Evolutionary conservation across 257 asterid genomes (phyloP), one percentile per base, ranked within the genome.

Genomic region (Fraxinus americana): DNA sequence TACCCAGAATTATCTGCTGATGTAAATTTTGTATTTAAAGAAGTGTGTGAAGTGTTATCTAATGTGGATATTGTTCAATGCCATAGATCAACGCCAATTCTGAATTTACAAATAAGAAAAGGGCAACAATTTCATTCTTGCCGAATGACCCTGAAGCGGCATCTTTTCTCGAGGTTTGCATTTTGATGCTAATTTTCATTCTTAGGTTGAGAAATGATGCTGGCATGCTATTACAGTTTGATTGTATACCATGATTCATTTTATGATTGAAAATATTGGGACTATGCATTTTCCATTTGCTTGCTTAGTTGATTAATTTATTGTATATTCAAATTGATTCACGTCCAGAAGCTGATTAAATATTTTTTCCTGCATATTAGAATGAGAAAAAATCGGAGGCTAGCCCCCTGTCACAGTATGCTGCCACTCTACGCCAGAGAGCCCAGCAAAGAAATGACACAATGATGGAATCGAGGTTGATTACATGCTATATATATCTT

Each of bases 111-210:
- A 96, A 93, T 78, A 88, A 89, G 88, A 96, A 85, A 87, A 91
- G 97, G 50, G 79, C 84, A 54, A 70, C 91, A 52, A 72, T 89
- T 80, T 69, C 97, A 34, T 85, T 91, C 86, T 86, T 88, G 81
- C 98, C 98, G 17, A 93, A 90, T 86, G 96, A 89, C 82, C 87
- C 85, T 14, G 90, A 84, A 41, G 97, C 92, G 50, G 86, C 84
- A 73, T 82, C 91, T 84, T 93, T 93, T 81, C 97, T 96, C 35
- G 94, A 95, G 99, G 99, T 95, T 73, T 84, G 84, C 67, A 80
- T 48, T 54, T 84, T 54, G 50, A 9, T 78, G 30, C 65, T 39
- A 17, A 43, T 41, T 73, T 36, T 41, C 71, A 5, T 77, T 72
- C 16, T 38, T 25, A 61, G 13, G 12, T 27, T 25, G 36, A 27